Base-by-base conservation (phyloP, 352 stramenopile genomes). In the Phytophthora capsici region DNA sequence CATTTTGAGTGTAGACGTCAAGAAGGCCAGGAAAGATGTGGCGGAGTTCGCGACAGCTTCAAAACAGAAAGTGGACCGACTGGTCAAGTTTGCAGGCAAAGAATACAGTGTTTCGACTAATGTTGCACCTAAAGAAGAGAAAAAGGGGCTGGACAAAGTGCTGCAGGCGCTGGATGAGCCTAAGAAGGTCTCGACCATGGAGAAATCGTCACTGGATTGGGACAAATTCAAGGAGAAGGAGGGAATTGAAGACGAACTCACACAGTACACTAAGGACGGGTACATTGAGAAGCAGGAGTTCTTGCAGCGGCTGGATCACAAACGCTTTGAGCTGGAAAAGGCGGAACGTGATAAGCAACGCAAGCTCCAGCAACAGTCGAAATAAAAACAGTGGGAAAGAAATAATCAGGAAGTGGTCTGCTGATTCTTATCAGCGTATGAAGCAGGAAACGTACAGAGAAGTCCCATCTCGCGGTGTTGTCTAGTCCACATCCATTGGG, bases 201-300 rank as follows among this genome's bases (percentile, higher is more conserved):
- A 97, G 77, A 99, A 99, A 71, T 96, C 95, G 34, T 96, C 82
- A 28, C 71, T 96, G 14, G 96, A 99, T 73, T 99, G 96, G 96
- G 93, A 98, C 72, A 84, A 88, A 20, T 99, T 98, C 80, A 99
- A 99, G 69, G 79, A 95, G 36, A 76, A 94, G 30, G 80, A 97
- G 50, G 89, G 89, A 40, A 88, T 98, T 49, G 88, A 97, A 43
- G 94, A 98, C 48, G 91, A 98, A 57, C 74, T 99, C 13, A 79
- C 89, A 30, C 93, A 98, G 48, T 87, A 95, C 75, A 96, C 87
- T 6, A 98, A 98, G 66, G 87, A 98, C 63, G 96, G 91, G 62
- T 92, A 95, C 75, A 80, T 99, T 51, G 94, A 98, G 55, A 98
- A 98, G 69, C 93, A 98, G 60, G 91, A 98, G 64, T 99, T 99